These are phyloP conservation scores for Dysphania ambrosioides DNA, from an alignment of 148 eudicot species.

Conservation along the genomic window DNA sequence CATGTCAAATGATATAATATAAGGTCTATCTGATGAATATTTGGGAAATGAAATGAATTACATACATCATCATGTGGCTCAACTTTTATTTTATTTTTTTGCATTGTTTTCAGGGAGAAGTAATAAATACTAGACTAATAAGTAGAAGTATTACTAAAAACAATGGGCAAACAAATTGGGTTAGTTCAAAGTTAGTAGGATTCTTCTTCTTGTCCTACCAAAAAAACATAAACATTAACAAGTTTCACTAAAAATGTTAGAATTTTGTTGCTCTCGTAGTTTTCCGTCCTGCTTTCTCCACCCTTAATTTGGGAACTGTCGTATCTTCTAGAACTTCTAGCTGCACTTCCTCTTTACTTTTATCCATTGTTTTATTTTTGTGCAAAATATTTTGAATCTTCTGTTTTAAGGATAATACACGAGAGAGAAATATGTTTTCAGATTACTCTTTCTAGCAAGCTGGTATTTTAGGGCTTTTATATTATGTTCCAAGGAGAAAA, in stretches of 20 bases:
- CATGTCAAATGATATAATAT: conserved; percentile 7
- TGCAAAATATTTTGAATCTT: neutral
- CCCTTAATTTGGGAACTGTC: conserved; percentile 21
- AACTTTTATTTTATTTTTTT: neutral
- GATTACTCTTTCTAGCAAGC: neutral
- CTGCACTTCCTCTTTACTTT: neutral
- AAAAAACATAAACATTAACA: conserved; percentile 22
- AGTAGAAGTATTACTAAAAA: conserved; percentile 9
- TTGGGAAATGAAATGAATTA: conserved; percentile 8
- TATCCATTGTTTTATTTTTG: neutral
- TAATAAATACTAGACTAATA: conserved; percentile 10
- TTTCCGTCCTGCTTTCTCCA: neutral
- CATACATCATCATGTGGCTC: conserved; percentile 17
- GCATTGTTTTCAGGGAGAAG: conserved; percentile 36
- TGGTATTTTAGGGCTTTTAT: neutral
- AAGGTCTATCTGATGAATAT: conserved; percentile 4
- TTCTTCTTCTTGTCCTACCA: conserved; percentile 28
- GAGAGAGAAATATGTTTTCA: neutral
- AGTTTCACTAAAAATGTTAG: conserved; percentile 20
- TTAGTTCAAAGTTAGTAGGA: conserved; percentile 18
- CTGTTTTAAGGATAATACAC: neutral
- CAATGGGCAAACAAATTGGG: conserved; percentile 18
- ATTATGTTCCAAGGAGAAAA: too few relatives aligned
- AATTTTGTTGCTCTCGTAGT: neutral
- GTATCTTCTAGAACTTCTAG: conserved; percentile 23